phyloP scores from a whole-genome alignment of 2,329 filamentous ascomycete species.

The Ampelomyces quisqualis region DNA sequence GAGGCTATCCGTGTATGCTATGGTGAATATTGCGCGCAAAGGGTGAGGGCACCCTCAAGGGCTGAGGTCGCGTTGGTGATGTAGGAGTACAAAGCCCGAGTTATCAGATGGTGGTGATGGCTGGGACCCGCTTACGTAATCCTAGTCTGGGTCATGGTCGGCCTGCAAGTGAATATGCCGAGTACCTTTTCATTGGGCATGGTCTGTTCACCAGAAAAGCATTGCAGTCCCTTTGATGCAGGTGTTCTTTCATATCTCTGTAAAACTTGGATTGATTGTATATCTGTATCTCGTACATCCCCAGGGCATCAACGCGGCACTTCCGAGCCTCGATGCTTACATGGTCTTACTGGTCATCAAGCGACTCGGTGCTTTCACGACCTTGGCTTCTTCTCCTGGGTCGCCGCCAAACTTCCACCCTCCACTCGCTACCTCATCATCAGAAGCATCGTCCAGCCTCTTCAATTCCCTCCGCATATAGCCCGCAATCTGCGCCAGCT shows the following conservation, averaged over 20 bases:
- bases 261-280: too few relatives aligned
- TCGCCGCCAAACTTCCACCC: constrained; percentile 53
- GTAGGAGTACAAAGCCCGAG: too few relatives aligned
- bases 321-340: too few relatives aligned
- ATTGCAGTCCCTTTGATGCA: too few relatives aligned
- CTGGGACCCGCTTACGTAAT: constrained; percentile 1
- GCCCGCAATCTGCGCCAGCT: constrained; percentile 62
- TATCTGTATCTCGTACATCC: too few relatives aligned
- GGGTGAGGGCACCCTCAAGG: neutral
- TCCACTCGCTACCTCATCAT: constrained; percentile 53
- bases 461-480: constrained; percentile 62
- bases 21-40: neutral
- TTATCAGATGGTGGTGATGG: too few relatives aligned
- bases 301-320: too few relatives aligned
- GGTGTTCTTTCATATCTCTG: too few relatives aligned
- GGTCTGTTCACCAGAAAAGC: too few relatives aligned
- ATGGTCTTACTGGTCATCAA: constrained; percentile 23
- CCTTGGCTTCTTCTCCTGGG: constrained; percentile 42
- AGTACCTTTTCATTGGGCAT: too few relatives aligned
- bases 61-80: neutral
- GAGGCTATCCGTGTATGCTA: neutral
- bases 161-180: too few relatives aligned
- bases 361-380: constrained; percentile 28
- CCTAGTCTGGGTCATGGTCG: too few relatives aligned
- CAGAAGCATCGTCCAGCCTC: constrained; percentile 55